phyloP scores from a whole-genome alignment of 768 basidiomycete species.

The Rhizopogon rudus region DNA sequence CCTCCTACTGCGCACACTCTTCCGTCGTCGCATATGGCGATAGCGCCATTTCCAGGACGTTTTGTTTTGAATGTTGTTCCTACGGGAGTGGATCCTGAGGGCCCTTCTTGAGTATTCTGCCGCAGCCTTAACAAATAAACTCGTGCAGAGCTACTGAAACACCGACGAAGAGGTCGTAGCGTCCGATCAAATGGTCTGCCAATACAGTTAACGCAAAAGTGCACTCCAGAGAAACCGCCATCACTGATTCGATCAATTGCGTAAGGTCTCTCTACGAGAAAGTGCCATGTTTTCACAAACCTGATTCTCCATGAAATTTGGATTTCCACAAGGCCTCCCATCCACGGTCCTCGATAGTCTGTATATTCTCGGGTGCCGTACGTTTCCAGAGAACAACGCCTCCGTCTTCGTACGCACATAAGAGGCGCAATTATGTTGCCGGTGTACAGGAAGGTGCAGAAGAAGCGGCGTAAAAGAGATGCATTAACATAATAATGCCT shows the following conservation, averaged over 20 bases:
- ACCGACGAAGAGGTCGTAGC: conserved; percentile 53
- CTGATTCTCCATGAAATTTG: conserved; percentile 67
- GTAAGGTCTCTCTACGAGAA: background rate
- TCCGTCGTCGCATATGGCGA: conserved; percentile 74
- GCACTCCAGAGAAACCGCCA: conserved; percentile 60
- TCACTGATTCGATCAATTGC: background rate
- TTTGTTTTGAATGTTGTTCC: conserved; percentile 52
- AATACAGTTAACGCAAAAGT: conserved; percentile 77
- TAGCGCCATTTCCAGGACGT: conserved; percentile 70
- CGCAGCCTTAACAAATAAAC: background rate
- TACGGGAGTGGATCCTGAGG: conserved; percentile 12
- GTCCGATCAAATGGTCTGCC: conserved; percentile 72
- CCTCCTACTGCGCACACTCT: conserved; percentile 84
- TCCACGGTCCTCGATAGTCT: conserved; percentile 62
- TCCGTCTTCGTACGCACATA: conserved; percentile 84
- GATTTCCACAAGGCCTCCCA: conserved; percentile 70
- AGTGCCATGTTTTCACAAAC: conserved; percentile 33
- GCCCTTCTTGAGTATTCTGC: conserved; percentile 11
- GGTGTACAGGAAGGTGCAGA: conserved; percentile 26
- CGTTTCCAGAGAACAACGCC: conserved; percentile 63
- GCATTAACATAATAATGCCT: conserved; percentile 90
- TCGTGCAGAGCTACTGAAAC: background rate
- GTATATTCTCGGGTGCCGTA: conserved; percentile 28
- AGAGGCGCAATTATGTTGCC: conserved; percentile 47
- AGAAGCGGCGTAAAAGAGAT: conserved; percentile 43